Evolutionary conservation across 73 alveolate species (phyloP).

Genomic region (Tetrahymena malaccensis): DNA sequence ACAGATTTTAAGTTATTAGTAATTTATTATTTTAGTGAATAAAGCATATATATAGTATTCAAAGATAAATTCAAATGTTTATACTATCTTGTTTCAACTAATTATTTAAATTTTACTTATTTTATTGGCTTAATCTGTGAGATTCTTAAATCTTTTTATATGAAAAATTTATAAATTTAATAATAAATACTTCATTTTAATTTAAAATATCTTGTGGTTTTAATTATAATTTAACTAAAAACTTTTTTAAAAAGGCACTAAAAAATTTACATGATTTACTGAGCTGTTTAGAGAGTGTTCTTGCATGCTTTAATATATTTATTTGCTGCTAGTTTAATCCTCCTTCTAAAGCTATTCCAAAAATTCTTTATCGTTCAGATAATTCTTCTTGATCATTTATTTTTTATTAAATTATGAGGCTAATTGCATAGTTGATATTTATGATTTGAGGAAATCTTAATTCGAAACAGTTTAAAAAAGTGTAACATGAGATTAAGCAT

Average conservation of each 20-base stretch:
- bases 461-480: background rate
- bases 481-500: background rate
- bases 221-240: no score
- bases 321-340: background rate
- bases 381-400: background rate
- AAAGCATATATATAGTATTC: background rate
- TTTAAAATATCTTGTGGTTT: no score
- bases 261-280: background rate
- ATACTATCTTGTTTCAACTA: background rate
- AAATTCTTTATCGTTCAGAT: background rate
- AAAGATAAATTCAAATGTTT: background rate
- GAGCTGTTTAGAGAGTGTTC: background rate
- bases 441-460: background rate
- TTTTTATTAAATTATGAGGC: background rate
- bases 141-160: background rate
- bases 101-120: no score
- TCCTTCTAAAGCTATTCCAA: background rate
- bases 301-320: background rate
- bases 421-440: background rate
- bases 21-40: no score
- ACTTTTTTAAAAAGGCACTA: no score
- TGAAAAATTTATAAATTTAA: no score
- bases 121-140: background rate
- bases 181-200: background rate
- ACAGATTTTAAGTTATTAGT: no score